Evolutionary conservation across 139 green algal genomes (phyloP).

Genomic region (Pleodorina starrii): DNA sequence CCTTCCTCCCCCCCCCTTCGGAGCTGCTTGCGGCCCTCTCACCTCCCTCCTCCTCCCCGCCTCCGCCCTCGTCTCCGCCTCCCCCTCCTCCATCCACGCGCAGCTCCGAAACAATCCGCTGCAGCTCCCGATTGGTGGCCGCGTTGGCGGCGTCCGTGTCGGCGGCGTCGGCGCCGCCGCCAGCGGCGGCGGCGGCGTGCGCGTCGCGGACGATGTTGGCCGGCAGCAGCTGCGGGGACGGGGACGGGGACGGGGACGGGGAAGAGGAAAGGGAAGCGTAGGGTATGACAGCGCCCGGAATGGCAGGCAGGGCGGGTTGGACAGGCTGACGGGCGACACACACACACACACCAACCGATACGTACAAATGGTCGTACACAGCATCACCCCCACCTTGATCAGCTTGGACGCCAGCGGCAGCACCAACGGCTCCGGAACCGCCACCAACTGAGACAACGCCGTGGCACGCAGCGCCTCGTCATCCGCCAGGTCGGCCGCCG

Average conservation of each 20-base stretch:
- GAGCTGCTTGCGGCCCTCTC: not conserved
- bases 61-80: not conserved
- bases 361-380: not conserved
- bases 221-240: conserved; percentile 21
- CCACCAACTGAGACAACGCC: conserved; percentile 4
- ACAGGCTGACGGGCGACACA: not conserved
- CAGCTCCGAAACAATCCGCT: conserved; percentile 27
- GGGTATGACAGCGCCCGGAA: too few relatives aligned
- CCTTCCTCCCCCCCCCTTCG: not conserved
- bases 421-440: conserved; percentile 1
- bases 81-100: not conserved
- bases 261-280: not conserved
- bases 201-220: not conserved
- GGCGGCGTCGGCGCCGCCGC: not conserved
- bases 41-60: not conserved
- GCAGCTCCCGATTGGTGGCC: conserved; percentile 25
- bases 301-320: too few relatives aligned
- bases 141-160: conserved; percentile 16
- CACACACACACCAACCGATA: not conserved
- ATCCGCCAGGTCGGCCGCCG: not conserved
- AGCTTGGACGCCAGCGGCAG: conserved; percentile 28
- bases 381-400: not conserved
- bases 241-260: not conserved
- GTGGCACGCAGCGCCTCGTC: not conserved
- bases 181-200: not conserved